Evolutionary conservation across 768 basidiomycete genomes (phyloP).

Genomic region (Amanita polypyramis): DNA sequence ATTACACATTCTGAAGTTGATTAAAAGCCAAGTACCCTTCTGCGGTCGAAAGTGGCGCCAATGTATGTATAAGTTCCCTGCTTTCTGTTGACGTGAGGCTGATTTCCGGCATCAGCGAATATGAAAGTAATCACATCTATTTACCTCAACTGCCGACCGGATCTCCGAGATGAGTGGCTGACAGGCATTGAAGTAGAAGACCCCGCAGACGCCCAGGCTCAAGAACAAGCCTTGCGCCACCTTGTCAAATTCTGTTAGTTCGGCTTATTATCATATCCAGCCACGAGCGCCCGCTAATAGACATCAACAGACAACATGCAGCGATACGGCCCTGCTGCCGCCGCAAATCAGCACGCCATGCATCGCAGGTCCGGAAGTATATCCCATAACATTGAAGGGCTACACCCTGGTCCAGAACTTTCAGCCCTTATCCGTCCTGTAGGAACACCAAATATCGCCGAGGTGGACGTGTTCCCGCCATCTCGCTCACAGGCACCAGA

Average conservation of each 20-base stretch:
- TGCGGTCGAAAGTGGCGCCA: constrained; percentile 98
- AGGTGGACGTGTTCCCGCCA: constrained; percentile 93
- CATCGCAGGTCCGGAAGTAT: constrained; percentile 80
- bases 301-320: constrained; percentile 68
- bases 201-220: constrained; percentile 84
- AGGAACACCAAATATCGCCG: constrained; percentile 68
- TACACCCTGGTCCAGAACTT: constrained; percentile 65
- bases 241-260: constrained; percentile 88
- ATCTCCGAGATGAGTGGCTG: constrained; percentile 96
- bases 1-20: constrained; percentile 89
- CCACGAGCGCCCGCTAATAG: constrained; percentile 9
- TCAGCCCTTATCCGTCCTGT: constrained; percentile 63
- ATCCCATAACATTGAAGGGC: constrained; percentile 70
- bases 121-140: constrained; percentile 99
- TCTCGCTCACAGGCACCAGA: constrained; percentile 79
- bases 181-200: constrained; percentile 89
- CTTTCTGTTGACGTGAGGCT: constrained; percentile 3
- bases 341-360: constrained; percentile 37
- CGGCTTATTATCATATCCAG: neutral
- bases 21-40: constrained; percentile 98
- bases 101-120: constrained; percentile 50
- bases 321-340: constrained; percentile 63
- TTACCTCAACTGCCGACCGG: constrained; percentile 94
- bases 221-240: constrained; percentile 89
- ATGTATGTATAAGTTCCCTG: constrained; percentile 38